phyloP scores from a whole-genome alignment of 352 stramenopile genomes.

The Phytophthora megakarya region DNA sequence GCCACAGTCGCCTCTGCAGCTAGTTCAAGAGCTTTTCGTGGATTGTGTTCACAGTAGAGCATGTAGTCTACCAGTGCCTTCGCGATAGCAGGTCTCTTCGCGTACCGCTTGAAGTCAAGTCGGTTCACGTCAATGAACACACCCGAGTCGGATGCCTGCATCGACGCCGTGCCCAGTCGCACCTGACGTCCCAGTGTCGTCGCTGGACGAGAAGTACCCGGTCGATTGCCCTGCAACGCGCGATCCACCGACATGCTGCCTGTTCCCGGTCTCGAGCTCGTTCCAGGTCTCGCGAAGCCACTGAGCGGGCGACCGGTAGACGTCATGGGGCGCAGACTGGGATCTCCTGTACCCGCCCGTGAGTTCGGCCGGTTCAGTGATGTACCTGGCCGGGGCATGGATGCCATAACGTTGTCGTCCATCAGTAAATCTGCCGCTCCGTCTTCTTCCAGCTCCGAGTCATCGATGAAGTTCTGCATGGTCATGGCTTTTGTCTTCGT shows the following conservation, averaged over 20 bases:
- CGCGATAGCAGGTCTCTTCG: constrained; percentile 79
- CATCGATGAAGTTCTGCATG: constrained; percentile 90
- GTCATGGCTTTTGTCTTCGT: constrained; percentile 91
- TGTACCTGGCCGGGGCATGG: constrained; percentile 87
- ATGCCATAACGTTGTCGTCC: constrained; percentile 92
- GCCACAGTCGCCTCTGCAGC: constrained; percentile 89
- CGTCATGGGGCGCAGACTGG: constrained; percentile 87
- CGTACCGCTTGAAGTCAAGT: constrained; percentile 92
- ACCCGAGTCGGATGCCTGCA: constrained; percentile 66
- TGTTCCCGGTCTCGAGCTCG: constrained; percentile 67
- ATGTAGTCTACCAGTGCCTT: constrained; percentile 92
- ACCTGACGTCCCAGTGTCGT: constrained; percentile 92
- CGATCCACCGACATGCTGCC: constrained; percentile 79
- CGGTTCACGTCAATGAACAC: constrained; percentile 92
- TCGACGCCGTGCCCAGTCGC: constrained; percentile 91
- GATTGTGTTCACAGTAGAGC: constrained; percentile 93
- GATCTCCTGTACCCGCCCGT: constrained; percentile 47
- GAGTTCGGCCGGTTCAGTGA: constrained; percentile 89
- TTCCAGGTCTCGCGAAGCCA: constrained; percentile 87
- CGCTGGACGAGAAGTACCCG: constrained; percentile 82
- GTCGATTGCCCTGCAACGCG: constrained; percentile 72
- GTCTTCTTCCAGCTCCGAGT: constrained; percentile 92
- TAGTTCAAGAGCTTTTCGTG: constrained; percentile 91
- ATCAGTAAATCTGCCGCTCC: constrained; percentile 91
- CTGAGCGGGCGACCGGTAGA: constrained; percentile 82